Evolutionary conservation across 2,329 filamentous ascomycete species (phyloP).

Genomic region (Chaetothyriales sp.): DNA sequence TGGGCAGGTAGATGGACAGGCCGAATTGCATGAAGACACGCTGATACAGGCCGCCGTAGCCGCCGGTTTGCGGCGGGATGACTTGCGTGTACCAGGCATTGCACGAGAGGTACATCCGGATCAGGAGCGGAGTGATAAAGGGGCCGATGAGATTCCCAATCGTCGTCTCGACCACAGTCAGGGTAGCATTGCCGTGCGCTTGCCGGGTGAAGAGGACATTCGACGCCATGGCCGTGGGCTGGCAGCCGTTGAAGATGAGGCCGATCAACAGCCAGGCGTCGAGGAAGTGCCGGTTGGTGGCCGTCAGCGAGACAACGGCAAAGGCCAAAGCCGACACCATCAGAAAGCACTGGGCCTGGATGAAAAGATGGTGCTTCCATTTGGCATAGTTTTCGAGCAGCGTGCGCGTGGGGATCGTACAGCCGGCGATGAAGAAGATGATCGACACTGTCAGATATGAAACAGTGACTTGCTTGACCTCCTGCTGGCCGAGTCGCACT

Average conservation of each 20-base stretch:
- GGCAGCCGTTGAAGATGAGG: slow-evolving; percentile 52
- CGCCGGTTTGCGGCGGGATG: slow-evolving; percentile 41
- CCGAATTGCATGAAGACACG: slow-evolving; percentile 56
- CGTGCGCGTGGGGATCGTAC: slow-evolving; percentile 52
- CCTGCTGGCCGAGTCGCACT: slow-evolving; percentile 41
- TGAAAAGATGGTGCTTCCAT: slow-evolving; percentile 54
- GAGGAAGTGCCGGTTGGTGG: slow-evolving; percentile 39
- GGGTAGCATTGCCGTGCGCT: slow-evolving; percentile 53
- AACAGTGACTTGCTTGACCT: slow-evolving; percentile 37
- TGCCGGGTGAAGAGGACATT: slow-evolving; percentile 62
- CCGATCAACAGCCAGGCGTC: slow-evolving; percentile 53
- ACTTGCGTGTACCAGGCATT: slow-evolving; percentile 41
- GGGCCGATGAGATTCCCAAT: slow-evolving; percentile 57
- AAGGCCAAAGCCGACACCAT: slow-evolving; percentile 52
- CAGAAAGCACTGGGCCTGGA: slow-evolving; percentile 54
- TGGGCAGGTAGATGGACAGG: slow-evolving; percentile 51
- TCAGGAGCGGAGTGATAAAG: slow-evolving; percentile 51
- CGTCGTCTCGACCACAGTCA: slow-evolving; percentile 54
- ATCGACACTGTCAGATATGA: slow-evolving; percentile 51
- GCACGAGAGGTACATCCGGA: slow-evolving; percentile 46
- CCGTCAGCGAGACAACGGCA: slow-evolving; percentile 39
- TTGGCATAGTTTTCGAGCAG: slow-evolving; percentile 49
- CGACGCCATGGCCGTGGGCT: slow-evolving; percentile 59
- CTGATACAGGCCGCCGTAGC: slow-evolving; percentile 49
- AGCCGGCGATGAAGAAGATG: slow-evolving; percentile 58